Base-by-base conservation (phyloP, 805 yeast genomes). In the Jamesozyma spencerorum region DNA sequence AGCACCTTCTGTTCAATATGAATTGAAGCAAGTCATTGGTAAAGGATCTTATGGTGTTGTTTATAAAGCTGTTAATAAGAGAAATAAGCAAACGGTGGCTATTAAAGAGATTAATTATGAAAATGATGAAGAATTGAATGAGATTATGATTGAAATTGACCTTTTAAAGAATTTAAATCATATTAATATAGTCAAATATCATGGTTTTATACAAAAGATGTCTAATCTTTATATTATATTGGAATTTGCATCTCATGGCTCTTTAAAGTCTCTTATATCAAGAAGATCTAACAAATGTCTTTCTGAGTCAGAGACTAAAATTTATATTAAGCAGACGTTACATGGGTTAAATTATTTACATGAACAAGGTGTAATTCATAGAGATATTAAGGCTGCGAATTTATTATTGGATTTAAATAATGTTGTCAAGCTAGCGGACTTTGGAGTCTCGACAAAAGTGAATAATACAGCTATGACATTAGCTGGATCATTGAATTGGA, bases 401-500 rank as follows among this genome's bases (percentile, higher is more conserved):
- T 76, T 90, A 18, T 64, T 90, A 27, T 58, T 88, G 14, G 79
- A 85, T 15, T 71, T 72, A 2, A 62, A 70, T 11, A 88, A 94
- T 2, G 79, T 74, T 8, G 90, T 86, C 12, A 92, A 90, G 53
- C 70, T 90, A 37, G 97, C 96, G 2, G 98, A 90, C 60, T 90
- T 90, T 62, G 97, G 97, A 1, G 96, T 90, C 10, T 94, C 97
- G 1, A 85, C 97, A 1, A 83, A 79, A 50, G 69, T 76, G 6
- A 79, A 72, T 47, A 77, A 78, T 49, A 69, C 82, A 33, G 73
- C 81, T 53, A 68, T 71, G 57, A 75, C 81, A 0, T 69, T 74
- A 54, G 79, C 75, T 6, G 98, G 98, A 1, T 86, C 97, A 0
- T 94, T 97, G 0, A 84, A 90, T 57, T 92, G 97, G 97, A 88